Conservation (phyloP, 2,329 filamentous ascomycete species). For the Talaromyces funiculosus region DNA sequence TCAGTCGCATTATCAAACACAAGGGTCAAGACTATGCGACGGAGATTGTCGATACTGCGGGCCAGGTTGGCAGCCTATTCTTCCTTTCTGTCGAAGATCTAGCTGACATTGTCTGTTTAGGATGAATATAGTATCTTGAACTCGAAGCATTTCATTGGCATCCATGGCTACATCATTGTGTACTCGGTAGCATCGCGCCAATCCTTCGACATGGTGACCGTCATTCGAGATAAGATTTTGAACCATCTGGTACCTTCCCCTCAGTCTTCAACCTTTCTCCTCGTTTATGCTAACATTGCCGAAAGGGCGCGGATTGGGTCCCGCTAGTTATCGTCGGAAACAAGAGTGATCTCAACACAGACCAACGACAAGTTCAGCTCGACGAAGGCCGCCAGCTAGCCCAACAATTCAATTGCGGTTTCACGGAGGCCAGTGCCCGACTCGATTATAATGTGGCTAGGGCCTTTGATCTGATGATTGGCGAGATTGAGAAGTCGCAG, state of each 20-base stretch:
- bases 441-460: constrained; percentile 91
- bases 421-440: constrained; percentile 88
- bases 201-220: constrained; percentile 94
- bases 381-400: constrained; percentile 82
- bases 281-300: constrained; percentile 8
- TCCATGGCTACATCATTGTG: constrained; percentile 97
- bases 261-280: constrained; percentile 3
- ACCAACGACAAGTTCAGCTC: constrained; percentile 82
- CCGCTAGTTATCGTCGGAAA: constrained; percentile 95
- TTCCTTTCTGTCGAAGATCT: not conserved
- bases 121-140: constrained; percentile 99
- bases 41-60: constrained; percentile 97
- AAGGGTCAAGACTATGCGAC: constrained; percentile 91
- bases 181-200: constrained; percentile 94
- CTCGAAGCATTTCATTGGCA: constrained; percentile 97
- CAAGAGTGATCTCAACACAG: constrained; percentile 87
- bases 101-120: constrained; percentile 37
- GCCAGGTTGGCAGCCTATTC: constrained; percentile 65
- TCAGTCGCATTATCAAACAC: constrained; percentile 89
- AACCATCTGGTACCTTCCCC: constrained; percentile 69
- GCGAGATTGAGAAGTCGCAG: constrained; percentile 88
- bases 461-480: constrained; percentile 90
- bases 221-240: constrained; percentile 94
- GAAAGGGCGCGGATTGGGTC: constrained; percentile 80
- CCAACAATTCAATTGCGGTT: constrained; percentile 84